These are phyloP conservation scores for Apodospora peruviana DNA, from an alignment of 495 filamentous ascomycete species.

Conservation along the genomic window DNA sequence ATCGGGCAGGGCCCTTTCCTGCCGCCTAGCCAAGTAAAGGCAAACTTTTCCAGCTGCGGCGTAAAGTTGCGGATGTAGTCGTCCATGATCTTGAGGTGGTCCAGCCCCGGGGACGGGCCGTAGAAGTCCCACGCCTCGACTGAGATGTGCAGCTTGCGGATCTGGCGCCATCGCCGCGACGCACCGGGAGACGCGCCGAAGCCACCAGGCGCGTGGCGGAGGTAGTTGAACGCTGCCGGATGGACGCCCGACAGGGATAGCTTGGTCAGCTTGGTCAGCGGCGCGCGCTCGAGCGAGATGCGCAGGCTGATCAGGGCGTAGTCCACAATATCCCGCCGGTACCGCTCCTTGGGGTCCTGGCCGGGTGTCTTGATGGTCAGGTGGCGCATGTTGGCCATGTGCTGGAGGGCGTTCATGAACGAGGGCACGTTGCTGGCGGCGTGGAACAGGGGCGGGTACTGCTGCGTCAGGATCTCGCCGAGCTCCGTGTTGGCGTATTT, in stretches of 20 bases:
- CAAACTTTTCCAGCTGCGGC: slow-evolving; percentile 52
- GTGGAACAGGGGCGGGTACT: slow-evolving; percentile 78
- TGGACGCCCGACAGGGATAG: slow-evolving; percentile 64
- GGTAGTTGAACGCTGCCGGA: slow-evolving; percentile 61
- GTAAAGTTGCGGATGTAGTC: slow-evolving; percentile 64
- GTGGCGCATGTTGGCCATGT: slow-evolving; percentile 59
- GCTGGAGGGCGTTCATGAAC: slow-evolving; percentile 63
- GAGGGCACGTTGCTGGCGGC: slow-evolving; percentile 76
- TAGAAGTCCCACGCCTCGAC: slow-evolving; percentile 60
- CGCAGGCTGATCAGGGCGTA: slow-evolving; percentile 76
- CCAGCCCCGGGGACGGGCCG: slow-evolving; percentile 45
- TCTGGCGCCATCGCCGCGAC: slow-evolving; percentile 63
- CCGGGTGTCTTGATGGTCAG: slow-evolving; percentile 67
- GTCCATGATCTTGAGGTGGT: slow-evolving; percentile 72
- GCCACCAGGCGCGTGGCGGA: slow-evolving; percentile 54
- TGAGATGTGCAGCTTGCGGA: slow-evolving; percentile 60
- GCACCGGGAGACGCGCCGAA: slow-evolving; percentile 63
- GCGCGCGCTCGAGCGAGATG: slow-evolving; percentile 65
- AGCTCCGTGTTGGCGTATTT: slow-evolving; percentile 60
- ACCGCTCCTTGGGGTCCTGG: slow-evolving; percentile 58
- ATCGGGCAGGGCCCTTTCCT: slow-evolving; percentile 61
- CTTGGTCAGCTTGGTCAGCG: slow-evolving; percentile 51
- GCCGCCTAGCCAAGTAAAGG: slow-evolving; percentile 69
- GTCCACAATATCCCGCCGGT: slow-evolving; percentile 69
- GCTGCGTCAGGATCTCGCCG: slow-evolving; percentile 68